phyloP scores from a whole-genome alignment of 768 basidiomycete genomes.

The Leccinum sublutescens region DNA sequence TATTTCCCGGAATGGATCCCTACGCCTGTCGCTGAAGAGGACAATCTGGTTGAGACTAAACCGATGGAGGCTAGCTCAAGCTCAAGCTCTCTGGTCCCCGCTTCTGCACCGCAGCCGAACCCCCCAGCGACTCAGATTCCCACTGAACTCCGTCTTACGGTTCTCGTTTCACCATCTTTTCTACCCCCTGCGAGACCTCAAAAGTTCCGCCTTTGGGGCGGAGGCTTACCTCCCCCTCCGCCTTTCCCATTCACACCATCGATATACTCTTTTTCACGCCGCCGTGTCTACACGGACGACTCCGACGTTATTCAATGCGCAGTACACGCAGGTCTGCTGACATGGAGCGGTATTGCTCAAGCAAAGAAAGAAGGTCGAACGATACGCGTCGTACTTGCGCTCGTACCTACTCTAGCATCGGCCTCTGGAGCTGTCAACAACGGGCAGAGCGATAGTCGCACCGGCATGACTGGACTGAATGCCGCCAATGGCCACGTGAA shows the following conservation, averaged over 20 bases:
- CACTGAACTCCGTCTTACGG: slow-evolving; percentile 40
- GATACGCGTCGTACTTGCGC: slow-evolving; percentile 40
- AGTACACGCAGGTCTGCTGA: slow-evolving; percentile 57
- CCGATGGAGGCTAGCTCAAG: slow-evolving; percentile 25
- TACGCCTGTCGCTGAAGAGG: slow-evolving; percentile 25
- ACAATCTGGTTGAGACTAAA: slow-evolving; percentile 21
- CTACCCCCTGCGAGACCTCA: slow-evolving; percentile 55
- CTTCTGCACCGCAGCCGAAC: slow-evolving; percentile 7
- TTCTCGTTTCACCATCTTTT: slow-evolving; percentile 58
- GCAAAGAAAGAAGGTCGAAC: slow-evolving; percentile 40
- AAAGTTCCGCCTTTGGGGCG: slow-evolving; percentile 69
- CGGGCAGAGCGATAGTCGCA: slow-evolving; percentile 22
- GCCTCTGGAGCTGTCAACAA: slow-evolving; percentile 43
- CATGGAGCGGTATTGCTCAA: slow-evolving; percentile 40
- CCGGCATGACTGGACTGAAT: slow-evolving; percentile 7
- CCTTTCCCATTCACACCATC: slow-evolving; percentile 31
- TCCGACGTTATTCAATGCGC: slow-evolving; percentile 70
- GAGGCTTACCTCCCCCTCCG: slow-evolving; percentile 48
- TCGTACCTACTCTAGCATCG: slow-evolving; percentile 40
- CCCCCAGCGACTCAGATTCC: slow-evolving; percentile 17
- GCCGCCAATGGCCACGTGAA: slow-evolving; percentile 31
- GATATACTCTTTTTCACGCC: slow-evolving; percentile 31
- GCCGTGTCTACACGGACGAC: slow-evolving; percentile 77
- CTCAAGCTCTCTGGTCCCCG: slow-evolving; percentile 29
- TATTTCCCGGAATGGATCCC: slow-evolving; percentile 36